phyloP scores from a whole-genome alignment of 1,139 yeast genomes.

The Debaryomyces nepalensis region DNA sequence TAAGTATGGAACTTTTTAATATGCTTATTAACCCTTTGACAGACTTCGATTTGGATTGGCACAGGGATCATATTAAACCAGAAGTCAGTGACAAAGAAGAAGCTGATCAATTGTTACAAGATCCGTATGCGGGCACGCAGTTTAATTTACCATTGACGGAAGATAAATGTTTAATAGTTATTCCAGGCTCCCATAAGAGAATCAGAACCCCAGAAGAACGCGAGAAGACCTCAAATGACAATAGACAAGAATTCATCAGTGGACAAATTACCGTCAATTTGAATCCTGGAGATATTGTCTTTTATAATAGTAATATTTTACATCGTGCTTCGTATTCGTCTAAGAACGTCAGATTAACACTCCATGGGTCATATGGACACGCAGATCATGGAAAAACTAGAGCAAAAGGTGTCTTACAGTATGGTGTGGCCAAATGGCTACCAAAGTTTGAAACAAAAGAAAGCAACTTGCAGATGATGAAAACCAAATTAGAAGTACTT shows the following conservation, averaged over 20 bases:
- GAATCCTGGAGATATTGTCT: constrained; percentile 59
- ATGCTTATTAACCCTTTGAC: constrained; percentile 62
- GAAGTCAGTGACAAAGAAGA: constrained; percentile 55
- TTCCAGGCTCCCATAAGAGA: constrained; percentile 56
- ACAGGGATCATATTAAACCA: constrained; percentile 57
- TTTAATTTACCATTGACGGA: constrained; percentile 57
- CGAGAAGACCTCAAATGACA: constrained; percentile 41
- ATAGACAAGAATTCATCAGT: constrained; percentile 41
- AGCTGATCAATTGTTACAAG: constrained; percentile 38
- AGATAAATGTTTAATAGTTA: constrained; percentile 55
- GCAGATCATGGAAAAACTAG: constrained; percentile 46
- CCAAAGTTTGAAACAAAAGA: constrained; percentile 45
- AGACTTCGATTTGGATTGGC: constrained; percentile 62
- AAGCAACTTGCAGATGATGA: constrained; percentile 38
- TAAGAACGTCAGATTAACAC: constrained; percentile 46
- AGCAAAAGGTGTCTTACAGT: constrained; percentile 58
- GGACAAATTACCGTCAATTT: constrained; percentile 50
- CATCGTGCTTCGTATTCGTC: constrained; percentile 56
- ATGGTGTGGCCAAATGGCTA: constrained; percentile 59
- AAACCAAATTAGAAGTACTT: constrained; percentile 39
- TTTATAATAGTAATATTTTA: constrained; percentile 57
- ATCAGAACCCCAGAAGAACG: constrained; percentile 54
- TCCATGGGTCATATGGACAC: constrained; percentile 61
- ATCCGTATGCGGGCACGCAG: constrained; percentile 58
- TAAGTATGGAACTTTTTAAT: constrained; percentile 58